Evolutionary conservation across 1,284 basidiomycete species (phyloP).

Genomic region (Inonotus obliquus): DNA sequence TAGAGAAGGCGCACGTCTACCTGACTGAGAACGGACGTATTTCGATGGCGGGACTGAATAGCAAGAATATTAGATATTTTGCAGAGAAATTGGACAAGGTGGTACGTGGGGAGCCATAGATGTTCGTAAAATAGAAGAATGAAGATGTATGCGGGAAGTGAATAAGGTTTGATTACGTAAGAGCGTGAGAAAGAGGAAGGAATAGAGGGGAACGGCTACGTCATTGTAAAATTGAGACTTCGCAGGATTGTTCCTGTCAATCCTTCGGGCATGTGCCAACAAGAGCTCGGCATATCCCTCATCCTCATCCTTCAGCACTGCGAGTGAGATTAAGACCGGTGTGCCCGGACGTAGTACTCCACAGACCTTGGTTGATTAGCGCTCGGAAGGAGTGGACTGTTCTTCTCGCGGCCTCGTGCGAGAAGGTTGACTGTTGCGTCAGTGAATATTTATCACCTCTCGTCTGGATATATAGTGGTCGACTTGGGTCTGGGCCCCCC

Average conservation of each 20-base stretch:
- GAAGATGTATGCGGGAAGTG: slow-evolving; percentile 17
- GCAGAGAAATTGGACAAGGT: slow-evolving; percentile 71
- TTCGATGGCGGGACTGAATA: slow-evolving; percentile 82
- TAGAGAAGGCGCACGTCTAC: slow-evolving; percentile 83
- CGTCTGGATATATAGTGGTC: not conserved
- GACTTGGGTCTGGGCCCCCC: not conserved
- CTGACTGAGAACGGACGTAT: slow-evolving; percentile 85
- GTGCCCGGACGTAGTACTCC: not conserved
- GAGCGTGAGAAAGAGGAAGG: slow-evolving; percentile 3
- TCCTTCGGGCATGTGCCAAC: not conserved
- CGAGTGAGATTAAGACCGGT: no score
- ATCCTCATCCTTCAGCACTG: no score
- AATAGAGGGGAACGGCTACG: not conserved
- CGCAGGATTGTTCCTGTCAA: not conserved
- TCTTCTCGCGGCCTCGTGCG: slow-evolving; percentile 15
- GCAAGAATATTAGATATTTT: slow-evolving; percentile 68
- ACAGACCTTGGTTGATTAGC: not conserved
- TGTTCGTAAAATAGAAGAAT: not conserved
- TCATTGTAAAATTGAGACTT: slow-evolving; percentile 2
- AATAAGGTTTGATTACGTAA: slow-evolving; percentile 1
- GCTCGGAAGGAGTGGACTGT: not conserved
- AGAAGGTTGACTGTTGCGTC: slow-evolving; percentile 14
- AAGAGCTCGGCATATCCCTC: not conserved
- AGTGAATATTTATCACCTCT: no score
- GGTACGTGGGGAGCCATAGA: slow-evolving; percentile 52